These are phyloP conservation scores for Lathyrus sativus DNA, from an alignment of 306 rosid genomes.

Conservation along the genomic window DNA sequence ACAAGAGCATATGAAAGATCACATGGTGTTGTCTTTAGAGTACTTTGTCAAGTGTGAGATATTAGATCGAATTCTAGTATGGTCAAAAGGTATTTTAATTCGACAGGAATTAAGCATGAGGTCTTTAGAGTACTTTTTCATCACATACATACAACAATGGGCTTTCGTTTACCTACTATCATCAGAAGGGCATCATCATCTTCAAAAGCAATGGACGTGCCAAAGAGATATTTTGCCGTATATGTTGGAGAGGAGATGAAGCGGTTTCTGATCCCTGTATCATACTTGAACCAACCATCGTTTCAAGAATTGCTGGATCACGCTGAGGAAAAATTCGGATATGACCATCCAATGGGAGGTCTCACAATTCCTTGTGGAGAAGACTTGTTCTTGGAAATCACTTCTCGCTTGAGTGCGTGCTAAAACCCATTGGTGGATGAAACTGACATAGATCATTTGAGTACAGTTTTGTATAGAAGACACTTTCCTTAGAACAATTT, in stretches of 20 bases:
- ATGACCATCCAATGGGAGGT: slow-evolving; percentile 56
- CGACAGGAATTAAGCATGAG: too few relatives aligned
- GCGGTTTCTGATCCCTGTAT: slow-evolving; percentile 51
- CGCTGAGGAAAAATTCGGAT: slow-evolving; percentile 48
- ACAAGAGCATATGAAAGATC: too few relatives aligned
- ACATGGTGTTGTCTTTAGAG: too few relatives aligned
- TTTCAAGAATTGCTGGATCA: slow-evolving; percentile 45
- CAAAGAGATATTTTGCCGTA: slow-evolving; percentile 51
- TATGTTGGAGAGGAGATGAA: slow-evolving; percentile 55
- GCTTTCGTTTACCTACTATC: slow-evolving; percentile 40
- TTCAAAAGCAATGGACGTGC: slow-evolving; percentile 39
- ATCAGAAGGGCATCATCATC: slow-evolving; percentile 31
- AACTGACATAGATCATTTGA: neutral
- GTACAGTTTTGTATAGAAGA: too few relatives aligned
- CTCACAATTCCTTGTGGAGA: slow-evolving; percentile 54
- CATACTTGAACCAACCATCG: slow-evolving; percentile 45
- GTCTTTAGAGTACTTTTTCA: neutral
- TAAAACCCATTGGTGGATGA: neutral
- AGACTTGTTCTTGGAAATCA: slow-evolving; percentile 32
- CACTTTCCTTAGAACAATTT: too few relatives aligned
- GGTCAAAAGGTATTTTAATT: too few relatives aligned
- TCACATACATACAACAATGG: slow-evolving; percentile 32
- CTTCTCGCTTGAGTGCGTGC: slow-evolving; percentile 28
- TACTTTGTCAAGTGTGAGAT: too few relatives aligned
- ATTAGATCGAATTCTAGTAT: too few relatives aligned